Conservation (phyloP, 805 yeast genomes). For the Yarrowia divulgata region DNA sequence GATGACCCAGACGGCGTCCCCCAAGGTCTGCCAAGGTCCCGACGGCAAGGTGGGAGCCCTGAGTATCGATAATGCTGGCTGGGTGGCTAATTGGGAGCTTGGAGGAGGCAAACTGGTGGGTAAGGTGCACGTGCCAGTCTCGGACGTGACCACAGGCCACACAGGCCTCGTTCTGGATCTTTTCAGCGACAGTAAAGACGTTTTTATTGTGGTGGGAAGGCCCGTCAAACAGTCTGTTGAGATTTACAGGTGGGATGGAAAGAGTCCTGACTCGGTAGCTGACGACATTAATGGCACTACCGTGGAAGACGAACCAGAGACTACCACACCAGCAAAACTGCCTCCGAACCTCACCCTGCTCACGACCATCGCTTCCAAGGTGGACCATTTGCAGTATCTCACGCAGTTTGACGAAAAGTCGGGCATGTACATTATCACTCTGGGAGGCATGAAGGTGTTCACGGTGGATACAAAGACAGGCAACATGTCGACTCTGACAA, state of each 20-base stretch:
- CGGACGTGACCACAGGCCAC: conserved; percentile 24
- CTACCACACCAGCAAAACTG: neutral
- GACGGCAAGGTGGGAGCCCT: conserved; percentile 29
- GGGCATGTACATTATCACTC: conserved; percentile 19
- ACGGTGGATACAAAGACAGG: conserved; percentile 9
- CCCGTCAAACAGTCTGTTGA: neutral
- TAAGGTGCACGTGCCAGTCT: conserved; percentile 9
- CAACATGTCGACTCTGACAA: neutral
- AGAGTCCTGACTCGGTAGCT: neutral
- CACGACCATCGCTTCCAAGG: conserved; percentile 1
- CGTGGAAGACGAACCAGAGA: neutral
- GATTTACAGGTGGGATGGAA: conserved; percentile 30
- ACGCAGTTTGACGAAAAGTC: conserved; percentile 34
- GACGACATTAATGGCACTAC: neutral
- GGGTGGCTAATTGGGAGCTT: conserved; percentile 35
- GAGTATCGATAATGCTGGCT: conserved; percentile 24
- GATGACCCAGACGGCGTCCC: conserved; percentile 32
- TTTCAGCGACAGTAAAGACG: conserved; percentile 24
- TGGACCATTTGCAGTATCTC: conserved; percentile 28
- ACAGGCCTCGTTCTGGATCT: conserved; percentile 29
- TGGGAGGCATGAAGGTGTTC: conserved; percentile 33
- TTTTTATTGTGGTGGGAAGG: conserved; percentile 3
- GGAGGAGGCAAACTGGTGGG: conserved; percentile 27
- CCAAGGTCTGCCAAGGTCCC: conserved; percentile 29
- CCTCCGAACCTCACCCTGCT: neutral